Evolutionary conservation across 116 monocot genomes (phyloP).

Genomic region (Cymodocea nodosa): DNA sequence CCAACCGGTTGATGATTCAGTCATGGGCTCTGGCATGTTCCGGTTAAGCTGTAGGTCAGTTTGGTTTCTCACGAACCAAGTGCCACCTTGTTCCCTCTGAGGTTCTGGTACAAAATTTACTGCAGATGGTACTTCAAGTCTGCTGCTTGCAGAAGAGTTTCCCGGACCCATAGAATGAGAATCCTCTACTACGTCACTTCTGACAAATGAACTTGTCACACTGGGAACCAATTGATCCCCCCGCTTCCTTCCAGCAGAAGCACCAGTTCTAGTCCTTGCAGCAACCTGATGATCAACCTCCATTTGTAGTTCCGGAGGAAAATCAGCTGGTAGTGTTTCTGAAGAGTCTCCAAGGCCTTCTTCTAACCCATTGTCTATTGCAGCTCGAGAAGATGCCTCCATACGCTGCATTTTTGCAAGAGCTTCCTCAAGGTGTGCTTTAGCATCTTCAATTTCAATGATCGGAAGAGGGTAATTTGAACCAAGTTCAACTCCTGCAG

Average conservation of each 20-base stretch:
- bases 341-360: constrained; percentile 94
- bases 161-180: constrained; percentile 23
- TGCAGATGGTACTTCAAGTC: constrained; percentile 53
- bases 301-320: constrained; percentile 69
- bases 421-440: constrained; percentile 55
- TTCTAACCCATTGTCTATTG: constrained; percentile 68
- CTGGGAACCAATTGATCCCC: constrained; percentile 86
- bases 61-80: constrained; percentile 5
- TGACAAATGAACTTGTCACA: constrained; percentile 53
- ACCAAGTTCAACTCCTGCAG: constrained; percentile 88
- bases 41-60: neutral
- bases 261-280: constrained; percentile 14
- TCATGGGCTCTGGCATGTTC: constrained; percentile 3
- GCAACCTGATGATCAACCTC: constrained; percentile 41
- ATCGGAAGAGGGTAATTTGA: constrained; percentile 94
- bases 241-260: constrained; percentile 20
- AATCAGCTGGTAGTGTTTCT: constrained; percentile 44
- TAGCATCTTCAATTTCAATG: constrained; percentile 60
- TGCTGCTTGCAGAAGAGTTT: constrained; percentile 21
- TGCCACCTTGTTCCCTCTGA: constrained; percentile 13
- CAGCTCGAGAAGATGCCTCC: constrained; percentile 67
- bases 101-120: constrained; percentile 17
- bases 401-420: constrained; percentile 73
- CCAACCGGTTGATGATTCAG: constrained; percentile 52
- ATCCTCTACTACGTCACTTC: constrained; percentile 41